These are phyloP conservation scores for Fusarium sterilihyphosum DNA, from an alignment of 2,329 filamentous ascomycete genomes.

Conservation along the genomic window DNA sequence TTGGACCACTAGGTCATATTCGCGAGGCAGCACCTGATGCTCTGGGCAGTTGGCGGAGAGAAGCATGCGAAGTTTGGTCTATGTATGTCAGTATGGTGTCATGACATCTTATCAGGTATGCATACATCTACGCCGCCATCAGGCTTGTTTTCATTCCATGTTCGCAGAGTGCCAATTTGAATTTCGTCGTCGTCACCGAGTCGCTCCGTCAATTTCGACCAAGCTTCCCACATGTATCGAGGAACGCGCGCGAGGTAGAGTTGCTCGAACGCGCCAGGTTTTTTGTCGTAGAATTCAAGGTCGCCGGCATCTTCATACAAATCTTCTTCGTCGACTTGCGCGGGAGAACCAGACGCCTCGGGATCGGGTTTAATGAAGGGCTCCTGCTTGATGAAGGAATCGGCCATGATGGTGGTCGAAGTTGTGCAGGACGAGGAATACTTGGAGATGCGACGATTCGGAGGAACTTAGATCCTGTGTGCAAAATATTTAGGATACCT, in stretches of 20 bases:
- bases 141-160: conserved; percentile 64
- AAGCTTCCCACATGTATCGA: conserved; percentile 82
- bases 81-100: conserved; percentile 14
- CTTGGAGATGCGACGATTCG: not conserved
- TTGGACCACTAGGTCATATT: conserved; percentile 82
- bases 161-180: conserved; percentile 78
- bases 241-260: conserved; percentile 83
- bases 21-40: conserved; percentile 82
- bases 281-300: conserved; percentile 64
- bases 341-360: conserved; percentile 54
- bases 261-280: conserved; percentile 52
- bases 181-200: conserved; percentile 85
- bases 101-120: not conserved
- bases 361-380: conserved; percentile 61
- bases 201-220: conserved; percentile 64
- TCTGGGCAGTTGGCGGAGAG: conserved; percentile 70
- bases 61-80: conserved; percentile 67
- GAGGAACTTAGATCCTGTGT: not conserved
- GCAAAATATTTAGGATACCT: not conserved
- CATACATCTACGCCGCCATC: conserved; percentile 59
- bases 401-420: conserved; percentile 46
- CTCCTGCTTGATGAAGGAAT: conserved; percentile 57
- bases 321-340: conserved; percentile 69
- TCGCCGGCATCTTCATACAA: conserved; percentile 70
- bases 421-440: not conserved